Conservation (phyloP, 78 protist species). For the Monosiga brevicollis region DNA sequence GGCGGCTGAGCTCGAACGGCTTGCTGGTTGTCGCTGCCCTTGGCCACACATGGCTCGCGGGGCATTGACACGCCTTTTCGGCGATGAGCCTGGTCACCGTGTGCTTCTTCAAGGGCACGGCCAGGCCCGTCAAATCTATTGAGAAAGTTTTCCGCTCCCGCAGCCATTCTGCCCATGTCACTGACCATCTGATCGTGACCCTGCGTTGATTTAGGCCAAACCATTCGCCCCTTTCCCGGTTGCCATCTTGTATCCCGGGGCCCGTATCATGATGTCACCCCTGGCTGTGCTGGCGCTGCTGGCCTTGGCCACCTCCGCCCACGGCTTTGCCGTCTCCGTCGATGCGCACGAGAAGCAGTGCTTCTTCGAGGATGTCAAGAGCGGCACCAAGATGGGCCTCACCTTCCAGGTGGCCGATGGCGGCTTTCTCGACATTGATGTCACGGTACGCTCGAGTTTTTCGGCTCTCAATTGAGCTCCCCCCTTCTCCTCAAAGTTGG, state of each 20-base stretch:
- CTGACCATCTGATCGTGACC: neutral
- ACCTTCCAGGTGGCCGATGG: slow-evolving; percentile 65
- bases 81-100: neutral
- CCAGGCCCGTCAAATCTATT: neutral
- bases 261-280: neutral
- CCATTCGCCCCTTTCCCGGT: neutral
- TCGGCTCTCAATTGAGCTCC: no score
- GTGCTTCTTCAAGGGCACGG: neutral
- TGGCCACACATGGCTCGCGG: no score
- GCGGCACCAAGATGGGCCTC: slow-evolving; percentile 29
- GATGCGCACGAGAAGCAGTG: slow-evolving; percentile 73
- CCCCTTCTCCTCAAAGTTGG: no score
- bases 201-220: neutral
- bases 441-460: neutral
- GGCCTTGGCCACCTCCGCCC: neutral
- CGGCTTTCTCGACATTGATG: slow-evolving; percentile 80
- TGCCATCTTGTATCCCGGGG: neutral
- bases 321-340: slow-evolving; percentile 36
- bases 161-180: neutral
- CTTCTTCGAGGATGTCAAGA: slow-evolving; percentile 48
- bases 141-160: no score
- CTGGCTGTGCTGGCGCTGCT: slow-evolving; percentile 1
- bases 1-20: no score
- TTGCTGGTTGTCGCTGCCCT: no score
- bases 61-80: neutral